These are phyloP conservation scores for Penicillium sp. DNA, from an alignment of 2,329 filamentous ascomycete genomes.

Conservation along the genomic window DNA sequence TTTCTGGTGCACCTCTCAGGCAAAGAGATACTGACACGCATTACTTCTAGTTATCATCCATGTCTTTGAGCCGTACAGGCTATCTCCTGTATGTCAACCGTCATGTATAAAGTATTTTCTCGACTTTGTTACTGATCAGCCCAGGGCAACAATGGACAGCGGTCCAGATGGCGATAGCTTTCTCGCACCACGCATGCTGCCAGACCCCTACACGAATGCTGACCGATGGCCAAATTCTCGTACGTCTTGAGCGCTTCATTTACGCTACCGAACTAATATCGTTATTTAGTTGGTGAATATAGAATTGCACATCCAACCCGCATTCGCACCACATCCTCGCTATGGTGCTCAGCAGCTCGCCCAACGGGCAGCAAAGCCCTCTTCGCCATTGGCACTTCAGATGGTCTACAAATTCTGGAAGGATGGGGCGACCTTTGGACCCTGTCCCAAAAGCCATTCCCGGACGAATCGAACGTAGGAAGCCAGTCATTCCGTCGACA, in stretches of 20 bases:
- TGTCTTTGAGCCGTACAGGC: slow-evolving; percentile 36
- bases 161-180: slow-evolving; percentile 32
- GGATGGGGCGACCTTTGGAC: slow-evolving; percentile 28
- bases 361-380: slow-evolving; percentile 27
- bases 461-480: slow-evolving; percentile 11
- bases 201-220: slow-evolving; percentile 27
- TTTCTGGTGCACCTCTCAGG: background rate
- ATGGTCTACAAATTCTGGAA: slow-evolving; percentile 34
- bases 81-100: slow-evolving; percentile 29
- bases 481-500: slow-evolving; percentile 15
- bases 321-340: slow-evolving; percentile 25
- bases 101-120: background rate
- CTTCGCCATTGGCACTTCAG: slow-evolving; percentile 39
- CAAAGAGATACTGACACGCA: background rate
- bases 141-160: slow-evolving; percentile 37
- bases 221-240: slow-evolving; percentile 31
- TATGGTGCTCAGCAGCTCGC: slow-evolving; percentile 38
- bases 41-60: slow-evolving; percentile 30
- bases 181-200: slow-evolving; percentile 29
- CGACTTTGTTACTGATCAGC: slow-evolving; percentile 18
- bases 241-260: slow-evolving; percentile 13
- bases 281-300: too few species aligned
- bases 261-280: background rate
- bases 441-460: slow-evolving; percentile 27
- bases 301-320: slow-evolving; percentile 26